Evolutionary conservation across 2,329 filamentous ascomycete genomes (phyloP), one percentile per base, ranked within the genome.

Genomic region (Stachybotrys chlorohalonatus): DNA sequence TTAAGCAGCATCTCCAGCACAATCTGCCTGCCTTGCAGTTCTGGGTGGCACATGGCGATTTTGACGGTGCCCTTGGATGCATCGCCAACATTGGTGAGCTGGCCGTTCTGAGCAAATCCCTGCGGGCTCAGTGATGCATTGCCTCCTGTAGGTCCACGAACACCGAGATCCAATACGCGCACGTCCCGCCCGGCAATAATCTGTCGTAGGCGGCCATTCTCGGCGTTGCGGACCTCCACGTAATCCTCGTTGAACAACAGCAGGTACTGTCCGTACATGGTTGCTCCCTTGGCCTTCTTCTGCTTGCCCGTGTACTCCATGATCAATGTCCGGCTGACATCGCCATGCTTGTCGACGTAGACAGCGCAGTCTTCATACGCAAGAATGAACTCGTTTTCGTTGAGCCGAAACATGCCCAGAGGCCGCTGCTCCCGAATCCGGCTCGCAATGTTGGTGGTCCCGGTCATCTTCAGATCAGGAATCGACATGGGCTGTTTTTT

Each of bases 291-390:
- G 1, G 94, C 94, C 69, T 82, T 83, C 70, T 83, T 83, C 67
- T 83, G 80, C 64, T 87, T 93, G 61, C 94, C 94, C n/a, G 95
- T 94, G 69, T 97, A 99, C 68, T 97, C 91, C 91, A 99, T 96
- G 65, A 97, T 92, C 56, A 97, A 90, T 31, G 87, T 90, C 49
- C 95, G 87, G 46, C 86, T 93, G 31, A 99, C 90, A 58, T 99
- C 94, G 60, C 94, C 94, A 70, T 97, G 91, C 73, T 97, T 96
- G 76, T 99, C 95, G 66, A 97, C 89, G 66, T 97, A 99, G 8
- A 99, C 92, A 16, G 92, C 94, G 63, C 93, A 97, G 70, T 96
- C 91, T 70, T 95, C 50, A 69, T 97, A 99, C 45, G 89, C 90
- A 51, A 96, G 84, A 31, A 99, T 76, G 72, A 97, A 99, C 69